A percentile compares a stretch with the other conserved stretches of the same genome.
phyloP scores from a whole-genome alignment of 768 basidiomycete species.

The Mycena haematopus region DNA sequence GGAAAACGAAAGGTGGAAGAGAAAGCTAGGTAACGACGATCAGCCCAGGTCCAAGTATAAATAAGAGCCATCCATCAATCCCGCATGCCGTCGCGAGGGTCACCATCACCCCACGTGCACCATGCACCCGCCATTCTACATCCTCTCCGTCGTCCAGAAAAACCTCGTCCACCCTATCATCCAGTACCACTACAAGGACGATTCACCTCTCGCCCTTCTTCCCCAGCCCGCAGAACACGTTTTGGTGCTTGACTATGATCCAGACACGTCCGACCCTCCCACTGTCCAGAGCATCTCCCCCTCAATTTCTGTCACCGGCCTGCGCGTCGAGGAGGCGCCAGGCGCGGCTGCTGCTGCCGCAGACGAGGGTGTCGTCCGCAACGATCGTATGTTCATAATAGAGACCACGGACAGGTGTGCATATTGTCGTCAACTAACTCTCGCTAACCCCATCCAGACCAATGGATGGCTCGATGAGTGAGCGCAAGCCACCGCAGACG shows the following conservation, averaged over 20 bases:
- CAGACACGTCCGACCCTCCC: constrained; percentile 43
- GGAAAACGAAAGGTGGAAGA: constrained; percentile 31
- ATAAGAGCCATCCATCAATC: background rate
- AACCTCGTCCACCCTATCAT: constrained; percentile 75
- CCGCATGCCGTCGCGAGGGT: background rate
- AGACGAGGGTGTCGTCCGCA: constrained; percentile 49
- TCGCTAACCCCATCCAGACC: background rate
- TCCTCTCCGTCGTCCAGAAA: constrained; percentile 50
- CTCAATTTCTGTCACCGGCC: constrained; percentile 54
- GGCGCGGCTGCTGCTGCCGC: constrained; percentile 64
- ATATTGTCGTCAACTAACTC: background rate
- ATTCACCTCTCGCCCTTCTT: constrained; percentile 69
- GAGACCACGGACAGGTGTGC: constrained; percentile 68
- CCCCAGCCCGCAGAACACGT: constrained; percentile 74
- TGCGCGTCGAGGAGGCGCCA: constrained; percentile 76
- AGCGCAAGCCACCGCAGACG: constrained; percentile 55
- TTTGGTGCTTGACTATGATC: constrained; percentile 74
- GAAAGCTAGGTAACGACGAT: constrained; percentile 30
- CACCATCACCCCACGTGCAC: background rate
- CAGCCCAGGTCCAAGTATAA: constrained; percentile 17
- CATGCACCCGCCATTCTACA: constrained; percentile 64
- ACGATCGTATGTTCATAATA: constrained; percentile 78
- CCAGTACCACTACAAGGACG: constrained; percentile 85
- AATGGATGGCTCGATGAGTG: constrained; percentile 33
- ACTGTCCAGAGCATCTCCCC: constrained; percentile 59